A percentile compares a stretch with the other conserved stretches of the same genome.
Evolutionary conservation across 495 filamentous ascomycete genomes (phyloP).

Genomic region (Aspergillus saccharolyticus): DNA sequence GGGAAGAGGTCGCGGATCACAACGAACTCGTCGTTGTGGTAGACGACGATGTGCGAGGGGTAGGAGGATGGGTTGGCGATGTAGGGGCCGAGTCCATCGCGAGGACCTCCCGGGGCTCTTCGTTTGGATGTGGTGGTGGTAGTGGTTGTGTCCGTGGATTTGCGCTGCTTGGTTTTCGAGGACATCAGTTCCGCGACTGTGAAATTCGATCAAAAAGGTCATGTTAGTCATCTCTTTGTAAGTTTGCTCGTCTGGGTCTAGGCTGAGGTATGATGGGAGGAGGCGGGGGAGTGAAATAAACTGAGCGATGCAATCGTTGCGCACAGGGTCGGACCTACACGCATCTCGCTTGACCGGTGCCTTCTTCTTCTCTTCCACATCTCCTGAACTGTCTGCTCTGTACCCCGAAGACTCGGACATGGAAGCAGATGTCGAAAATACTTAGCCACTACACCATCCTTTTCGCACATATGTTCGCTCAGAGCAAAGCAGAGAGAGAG

Average conservation of each 20-base stretch:
- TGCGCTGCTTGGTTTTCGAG: conserved; percentile 47
- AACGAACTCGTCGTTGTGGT: conserved; percentile 66
- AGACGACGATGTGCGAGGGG: conserved; percentile 58
- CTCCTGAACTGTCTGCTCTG: neutral
- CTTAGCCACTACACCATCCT: no score
- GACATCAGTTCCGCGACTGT: conserved; percentile 67
- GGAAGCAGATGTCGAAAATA: neutral
- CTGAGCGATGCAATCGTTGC: neutral
- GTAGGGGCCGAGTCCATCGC: conserved; percentile 67
- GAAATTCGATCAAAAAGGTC: no score
- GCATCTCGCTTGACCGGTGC: conserved; percentile 41
- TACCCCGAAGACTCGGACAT: neutral
- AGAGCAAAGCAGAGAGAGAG: no score
- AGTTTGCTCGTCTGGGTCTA: neutral
- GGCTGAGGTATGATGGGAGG: neutral
- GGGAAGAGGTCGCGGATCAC: conserved; percentile 79
- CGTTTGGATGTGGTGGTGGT: conserved; percentile 25
- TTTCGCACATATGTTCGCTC: no score
- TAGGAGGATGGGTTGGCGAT: conserved; percentile 61
- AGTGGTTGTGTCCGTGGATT: conserved; percentile 14
- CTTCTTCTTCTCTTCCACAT: conserved; percentile 11
- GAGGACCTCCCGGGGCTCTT: conserved; percentile 35
- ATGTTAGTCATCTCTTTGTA: neutral
- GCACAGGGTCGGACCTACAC: conserved; percentile 20
- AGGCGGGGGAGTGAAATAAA: neutral